Evolutionary conservation across 202 grass and related monocot species (phyloP), one percentile per base, ranked within the genome.

Genomic region (Setaria viridis): DNA sequence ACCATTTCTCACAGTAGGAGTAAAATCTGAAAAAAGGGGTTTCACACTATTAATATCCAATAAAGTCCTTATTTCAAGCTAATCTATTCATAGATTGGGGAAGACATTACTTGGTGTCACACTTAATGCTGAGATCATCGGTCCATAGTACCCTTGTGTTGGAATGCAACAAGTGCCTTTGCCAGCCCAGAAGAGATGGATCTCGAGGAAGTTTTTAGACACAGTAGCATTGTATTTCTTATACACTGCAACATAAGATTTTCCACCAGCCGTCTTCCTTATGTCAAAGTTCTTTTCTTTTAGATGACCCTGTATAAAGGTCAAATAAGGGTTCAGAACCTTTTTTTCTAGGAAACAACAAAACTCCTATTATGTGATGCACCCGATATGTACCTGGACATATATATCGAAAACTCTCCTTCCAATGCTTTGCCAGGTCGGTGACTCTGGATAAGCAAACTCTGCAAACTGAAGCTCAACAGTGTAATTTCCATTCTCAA

Each of bases 401-500:
- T 88, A 95, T 67, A 95, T 89, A 76, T 95, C 83, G 34, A 95
- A 92, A 85, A 95, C 72, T 80, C 93, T 92, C 54, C 88, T 89
- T 62, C 90, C 93, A 57, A 25, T 79, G 83, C 83, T 92, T 54
- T 79, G 29, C 85, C 83, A 95, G 8, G 85, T 76, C n/a, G 53
- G 83, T 25, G 90, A 74, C 32, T 95, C 79, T 10, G 83, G 82
- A 80, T 78, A 92, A 9, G 7, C 74, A 49, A 78, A 85, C 77
- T 95, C 93, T 51, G 90, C 73, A 85, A 95, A 95, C 73, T 92
- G 80, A 45, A 95, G 88, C 11, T 72, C 73, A 57, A 94, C 82
- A 35, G 90, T 94, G 54, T 94, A 94, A 73, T 90, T 90, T 79
- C 93, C 93, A 76, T 95, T 95, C 84, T 95, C 57, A 78, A 95